Base-by-base conservation (phyloP, 768 basidiomycete genomes). In the Strobilomyces dryophilus region DNA sequence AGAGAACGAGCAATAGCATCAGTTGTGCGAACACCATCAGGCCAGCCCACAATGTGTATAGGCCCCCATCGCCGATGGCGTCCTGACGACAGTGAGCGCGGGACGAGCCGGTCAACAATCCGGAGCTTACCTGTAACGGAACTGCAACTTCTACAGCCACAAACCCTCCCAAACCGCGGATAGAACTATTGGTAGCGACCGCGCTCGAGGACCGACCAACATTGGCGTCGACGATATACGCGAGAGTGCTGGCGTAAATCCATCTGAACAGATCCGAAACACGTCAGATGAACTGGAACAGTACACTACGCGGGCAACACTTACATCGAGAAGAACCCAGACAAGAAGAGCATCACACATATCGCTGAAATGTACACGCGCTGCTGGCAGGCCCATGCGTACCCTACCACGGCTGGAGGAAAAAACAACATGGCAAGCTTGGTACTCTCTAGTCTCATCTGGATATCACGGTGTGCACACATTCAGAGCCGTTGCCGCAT, bases 211-310 rank as follows among this genome's bases (percentile, higher is more conserved):
- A 89, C 17, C 85, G 79, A 5, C 93, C 93, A 3, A 76, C 75
- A 60, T 95, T 97, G 8, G 91, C 83, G 63, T 97, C 92, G 3
- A 94, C 91, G 32, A 95, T 80, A 63, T 93, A 95, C 0, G 92
- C 85, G 31, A 97, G 72, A 0, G 87, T 85, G 40, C 82, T 84
- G 1, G 84, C 71, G 65, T 89, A 88, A 47, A 84, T 81, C 68
- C 76, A 76, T 64, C 79, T 82, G 8, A 5, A 18, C 20, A 24
- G 0, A 18, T 49, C 2, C 12, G 10, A 17, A 14, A 29, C 9
- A 24, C 29, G 8, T 35, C 24, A 58, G 29, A n/a, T 4, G 6
- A 32, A n/a, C 6, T 32, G 42, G 26, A 17, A 20, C 35, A 35
- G 14, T 14, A 3, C 18, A 27, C 8, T 26, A 34, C 6, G 21